A percentile compares a stretch with the other conserved stretches of the same genome.
phyloP scores from a whole-genome alignment of 2,329 filamentous ascomycete species.

The Drechslerella coelobrocha region DNA sequence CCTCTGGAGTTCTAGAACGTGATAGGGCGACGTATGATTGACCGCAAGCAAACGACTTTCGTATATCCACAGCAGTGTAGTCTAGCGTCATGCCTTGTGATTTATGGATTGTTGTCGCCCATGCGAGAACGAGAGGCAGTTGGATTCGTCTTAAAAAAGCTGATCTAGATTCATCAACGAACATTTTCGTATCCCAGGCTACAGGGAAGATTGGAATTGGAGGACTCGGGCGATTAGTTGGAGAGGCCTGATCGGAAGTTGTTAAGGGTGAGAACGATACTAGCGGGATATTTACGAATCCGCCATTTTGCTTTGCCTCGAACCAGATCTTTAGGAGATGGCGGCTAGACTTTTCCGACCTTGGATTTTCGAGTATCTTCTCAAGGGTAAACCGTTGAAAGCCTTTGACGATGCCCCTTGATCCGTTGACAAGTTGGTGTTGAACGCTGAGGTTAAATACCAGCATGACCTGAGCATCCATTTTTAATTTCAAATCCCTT shows the following conservation, averaged over 20 bases:
- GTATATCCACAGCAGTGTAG: conserved; percentile 65
- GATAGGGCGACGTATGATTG: conserved; percentile 71
- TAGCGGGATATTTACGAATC: conserved; percentile 48
- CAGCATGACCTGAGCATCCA: conserved; percentile 64
- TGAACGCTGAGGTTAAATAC: conserved; percentile 62
- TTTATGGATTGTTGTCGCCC: conserved; percentile 71
- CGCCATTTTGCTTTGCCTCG: conserved; percentile 17
- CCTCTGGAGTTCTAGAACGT: conserved; percentile 63
- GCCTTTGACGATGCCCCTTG: conserved; percentile 61
- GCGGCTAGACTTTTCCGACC: conserved; percentile 31
- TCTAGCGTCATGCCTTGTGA: conserved; percentile 70
- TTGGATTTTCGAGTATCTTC: conserved; percentile 54
- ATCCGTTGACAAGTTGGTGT: conserved; percentile 61
- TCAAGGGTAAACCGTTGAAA: conserved; percentile 58
- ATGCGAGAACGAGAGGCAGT: conserved; percentile 67
- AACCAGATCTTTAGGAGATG: conserved; percentile 47
- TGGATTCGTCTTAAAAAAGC: conserved; percentile 64
- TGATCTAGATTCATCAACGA: conserved; percentile 54
- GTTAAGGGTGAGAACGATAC: conserved; percentile 48
- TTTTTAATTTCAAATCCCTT: conserved; percentile 60
- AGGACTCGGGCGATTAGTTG: not conserved
- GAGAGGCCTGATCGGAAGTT: not conserved
- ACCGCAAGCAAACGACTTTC: conserved; percentile 64
- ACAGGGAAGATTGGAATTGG: conserved; percentile 44
- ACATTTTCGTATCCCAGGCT: conserved; percentile 36